These are phyloP conservation scores for Besnoitia besnoiti DNA, from an alignment of 169 alveolate genomes.

Conservation along the genomic window DNA sequence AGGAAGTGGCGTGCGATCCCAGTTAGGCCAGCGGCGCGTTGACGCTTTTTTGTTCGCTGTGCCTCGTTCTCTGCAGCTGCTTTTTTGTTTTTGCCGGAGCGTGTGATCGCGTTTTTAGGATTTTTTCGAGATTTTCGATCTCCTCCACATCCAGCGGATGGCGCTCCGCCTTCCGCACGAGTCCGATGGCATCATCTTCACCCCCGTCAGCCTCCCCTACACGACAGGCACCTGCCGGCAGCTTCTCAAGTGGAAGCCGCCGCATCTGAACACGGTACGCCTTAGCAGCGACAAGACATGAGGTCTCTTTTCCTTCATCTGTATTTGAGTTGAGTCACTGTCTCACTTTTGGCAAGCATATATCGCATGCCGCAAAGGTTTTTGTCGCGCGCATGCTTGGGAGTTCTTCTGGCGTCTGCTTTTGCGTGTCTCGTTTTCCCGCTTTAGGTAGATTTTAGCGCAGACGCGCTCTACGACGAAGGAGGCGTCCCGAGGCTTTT, in stretches of 20 bases:
- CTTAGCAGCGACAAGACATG: too few relatives aligned
- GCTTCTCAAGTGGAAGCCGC: conserved; percentile 96
- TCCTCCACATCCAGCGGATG: conserved; percentile 79
- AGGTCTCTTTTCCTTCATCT: too few relatives aligned
- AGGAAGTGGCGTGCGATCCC: too few relatives aligned
- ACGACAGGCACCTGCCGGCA: conserved; percentile 94
- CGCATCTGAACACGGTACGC: conserved; percentile 93
- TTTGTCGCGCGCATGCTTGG: background rate
- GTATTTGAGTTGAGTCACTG: background rate
- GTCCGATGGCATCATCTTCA: conserved; percentile 95
- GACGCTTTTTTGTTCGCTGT: background rate
- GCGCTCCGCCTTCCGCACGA: conserved; percentile 91
- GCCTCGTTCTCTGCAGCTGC: background rate
- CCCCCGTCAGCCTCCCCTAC: conserved; percentile 91
- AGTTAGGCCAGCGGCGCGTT: background rate
- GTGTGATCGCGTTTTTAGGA: conserved; percentile 77
- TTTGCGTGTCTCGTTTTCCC: too few relatives aligned
- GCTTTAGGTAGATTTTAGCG: conserved; percentile 49
- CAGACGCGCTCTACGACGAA: conserved; percentile 43
- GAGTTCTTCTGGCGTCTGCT: background rate
- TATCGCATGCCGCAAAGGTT: background rate
- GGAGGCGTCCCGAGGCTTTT: conserved; percentile 45
- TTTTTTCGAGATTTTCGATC: conserved; percentile 88
- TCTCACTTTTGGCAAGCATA: too few relatives aligned
- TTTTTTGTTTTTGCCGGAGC: background rate